Conservation (phyloP, 1,139 yeast species). For the Saccharomyces hybrid region DNA sequence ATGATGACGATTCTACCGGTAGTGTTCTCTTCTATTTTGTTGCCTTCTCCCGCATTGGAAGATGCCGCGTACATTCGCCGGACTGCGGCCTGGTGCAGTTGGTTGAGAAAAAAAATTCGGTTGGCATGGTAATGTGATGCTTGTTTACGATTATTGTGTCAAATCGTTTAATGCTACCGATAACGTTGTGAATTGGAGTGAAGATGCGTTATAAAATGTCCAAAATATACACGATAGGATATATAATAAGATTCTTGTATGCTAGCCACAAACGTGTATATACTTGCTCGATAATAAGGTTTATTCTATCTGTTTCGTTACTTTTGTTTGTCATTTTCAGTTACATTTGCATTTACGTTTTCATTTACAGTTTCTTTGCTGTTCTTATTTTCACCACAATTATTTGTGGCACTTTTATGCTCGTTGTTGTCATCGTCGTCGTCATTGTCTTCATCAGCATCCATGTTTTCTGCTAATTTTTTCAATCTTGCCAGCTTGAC, state of each 20-base stretch:
- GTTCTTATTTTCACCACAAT: neutral
- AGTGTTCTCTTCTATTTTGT: neutral
- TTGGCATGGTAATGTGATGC: neutral
- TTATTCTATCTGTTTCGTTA: neutral
- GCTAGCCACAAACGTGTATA: neutral
- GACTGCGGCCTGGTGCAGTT: neutral
- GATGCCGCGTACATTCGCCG: neutral
- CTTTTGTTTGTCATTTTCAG: neutral
- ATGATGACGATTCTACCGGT: neutral
- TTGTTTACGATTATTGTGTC: too few species aligned
- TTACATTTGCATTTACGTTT: neutral
- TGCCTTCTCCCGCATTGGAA: neutral
- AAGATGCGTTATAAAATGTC: neutral
- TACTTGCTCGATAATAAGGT: neutral
- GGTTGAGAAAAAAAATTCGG: neutral
- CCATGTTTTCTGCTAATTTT: too few species aligned
- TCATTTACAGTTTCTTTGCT: neutral
- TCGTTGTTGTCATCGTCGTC: neutral
- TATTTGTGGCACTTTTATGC: neutral
- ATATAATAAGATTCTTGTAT: neutral
- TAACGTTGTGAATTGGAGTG: neutral
- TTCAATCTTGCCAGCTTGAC: too few species aligned
- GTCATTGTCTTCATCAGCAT: too few species aligned
- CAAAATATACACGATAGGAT: neutral
- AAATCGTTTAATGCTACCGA: neutral